phyloP scores from a whole-genome alignment of 2,329 filamentous ascomycete genomes.

The Talaromyces amestolkiae region DNA sequence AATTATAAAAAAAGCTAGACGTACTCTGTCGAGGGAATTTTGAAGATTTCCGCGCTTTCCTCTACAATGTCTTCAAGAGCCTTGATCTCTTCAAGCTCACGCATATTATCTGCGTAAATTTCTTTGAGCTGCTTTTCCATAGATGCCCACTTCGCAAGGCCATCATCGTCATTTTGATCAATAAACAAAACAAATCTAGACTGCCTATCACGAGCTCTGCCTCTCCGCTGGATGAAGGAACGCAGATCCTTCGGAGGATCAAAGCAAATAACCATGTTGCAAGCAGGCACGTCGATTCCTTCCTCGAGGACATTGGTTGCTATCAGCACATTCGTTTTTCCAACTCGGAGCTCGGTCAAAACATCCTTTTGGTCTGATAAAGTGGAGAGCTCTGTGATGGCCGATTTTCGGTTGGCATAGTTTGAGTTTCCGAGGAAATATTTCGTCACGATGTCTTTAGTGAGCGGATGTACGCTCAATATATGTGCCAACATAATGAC shows the following conservation, averaged over 20 bases:
- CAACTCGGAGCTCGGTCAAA: constrained; percentile 54
- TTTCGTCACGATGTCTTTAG: constrained; percentile 40
- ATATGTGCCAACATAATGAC: constrained; percentile 61
- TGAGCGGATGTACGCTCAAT: constrained; percentile 53
- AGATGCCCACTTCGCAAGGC: constrained; percentile 56
- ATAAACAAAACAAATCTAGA: constrained; percentile 58
- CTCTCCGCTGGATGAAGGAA: constrained; percentile 64
- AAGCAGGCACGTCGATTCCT: constrained; percentile 62
- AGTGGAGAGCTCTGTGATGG: constrained; percentile 51
- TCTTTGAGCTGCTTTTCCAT: constrained; percentile 72
- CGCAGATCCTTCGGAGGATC: constrained; percentile 61
- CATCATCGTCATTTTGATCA: constrained; percentile 31
- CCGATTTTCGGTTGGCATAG: constrained; percentile 42
- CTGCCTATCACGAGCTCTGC: constrained; percentile 56
- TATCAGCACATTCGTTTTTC: constrained; percentile 57
- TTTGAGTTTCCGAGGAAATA: constrained; percentile 55
- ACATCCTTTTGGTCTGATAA: constrained; percentile 50
- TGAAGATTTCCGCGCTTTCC: constrained; percentile 37
- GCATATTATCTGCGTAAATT: constrained; percentile 64
- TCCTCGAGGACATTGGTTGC: constrained; percentile 60
- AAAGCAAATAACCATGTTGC: constrained; percentile 64
- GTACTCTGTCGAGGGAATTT: constrained; percentile 30
- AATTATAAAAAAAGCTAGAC: neutral
- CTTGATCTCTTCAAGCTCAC: constrained; percentile 49
- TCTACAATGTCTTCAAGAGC: constrained; percentile 51